Evolutionary conservation across 2,329 filamentous ascomycete species (phyloP).

Genomic region (Exophiala viscosa): DNA sequence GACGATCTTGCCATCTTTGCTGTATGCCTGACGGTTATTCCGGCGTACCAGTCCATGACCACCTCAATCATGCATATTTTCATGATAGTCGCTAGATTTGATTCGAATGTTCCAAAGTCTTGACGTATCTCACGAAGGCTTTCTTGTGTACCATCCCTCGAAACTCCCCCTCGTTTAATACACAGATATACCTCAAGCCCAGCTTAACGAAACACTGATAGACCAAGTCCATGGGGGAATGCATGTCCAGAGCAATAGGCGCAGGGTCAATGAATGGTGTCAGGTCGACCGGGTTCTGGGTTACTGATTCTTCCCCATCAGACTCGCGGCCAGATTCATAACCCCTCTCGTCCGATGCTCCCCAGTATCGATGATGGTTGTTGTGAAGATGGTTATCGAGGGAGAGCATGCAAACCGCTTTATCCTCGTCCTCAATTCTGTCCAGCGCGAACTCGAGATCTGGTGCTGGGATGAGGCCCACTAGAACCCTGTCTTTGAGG

Average conservation of each 20-base stretch:
- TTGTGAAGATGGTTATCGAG: slow-evolving; percentile 51
- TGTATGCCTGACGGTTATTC: no score
- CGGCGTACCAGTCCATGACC: no score
- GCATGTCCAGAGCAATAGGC: slow-evolving; percentile 81
- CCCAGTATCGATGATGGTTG: slow-evolving; percentile 24
- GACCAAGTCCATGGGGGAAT: slow-evolving; percentile 87
- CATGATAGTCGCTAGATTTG: neutral
- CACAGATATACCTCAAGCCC: slow-evolving; percentile 87
- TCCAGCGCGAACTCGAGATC: slow-evolving; percentile 93
- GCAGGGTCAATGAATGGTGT: slow-evolving; percentile 88
- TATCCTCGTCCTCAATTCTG: slow-evolving; percentile 66
- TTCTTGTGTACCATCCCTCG: slow-evolving; percentile 97
- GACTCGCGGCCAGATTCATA: slow-evolving; percentile 54
- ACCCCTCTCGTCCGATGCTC: slow-evolving; percentile 18
- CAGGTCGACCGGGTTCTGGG: slow-evolving; percentile 71
- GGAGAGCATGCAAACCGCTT: slow-evolving; percentile 75
- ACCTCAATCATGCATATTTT: neutral
- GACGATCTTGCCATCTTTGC: no score
- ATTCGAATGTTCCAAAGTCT: slow-evolving; percentile 64
- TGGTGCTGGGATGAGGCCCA: slow-evolving; percentile 87
- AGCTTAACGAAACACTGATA: slow-evolving; percentile 97
- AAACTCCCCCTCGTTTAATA: slow-evolving; percentile 77
- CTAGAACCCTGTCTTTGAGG: slow-evolving; percentile 70
- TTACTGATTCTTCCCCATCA: slow-evolving; percentile 57
- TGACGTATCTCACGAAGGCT: slow-evolving; percentile 90